Base-by-base conservation (phyloP, 129 eudicot genomes). In the Heracleum sosnowskyi region DNA sequence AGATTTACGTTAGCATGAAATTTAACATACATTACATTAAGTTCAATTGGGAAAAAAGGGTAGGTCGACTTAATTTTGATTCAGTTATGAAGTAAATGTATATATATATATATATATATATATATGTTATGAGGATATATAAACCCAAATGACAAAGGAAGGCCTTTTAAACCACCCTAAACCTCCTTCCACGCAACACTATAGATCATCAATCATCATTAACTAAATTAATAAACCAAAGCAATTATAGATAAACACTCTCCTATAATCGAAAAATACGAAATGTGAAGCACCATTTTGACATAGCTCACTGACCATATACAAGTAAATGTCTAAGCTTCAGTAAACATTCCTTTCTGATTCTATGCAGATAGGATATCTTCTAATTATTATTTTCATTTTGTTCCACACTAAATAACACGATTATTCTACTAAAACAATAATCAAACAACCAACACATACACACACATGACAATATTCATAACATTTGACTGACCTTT, bases 401-500 rank as follows among this genome's bases (percentile, higher is more conserved):
- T 41, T 12, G 45, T 10, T 41, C 45, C 11, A 41, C 1, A 41
- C 45, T 41, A 41, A 41, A 40, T 8, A 40, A 34, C 13, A 37
- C 11, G 6, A 0, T 11, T 41, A 40, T 4, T 41, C 35, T 29
- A 73, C 1, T 3, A n/a, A 17, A 46, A 75, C 66, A 45, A 75
- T 46, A 15, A 17, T 28, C n/a, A 73, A 11, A 11, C 62, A 17
- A 6, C 57, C 2, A n/a, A 74, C n/a, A 73, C n/a, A 77, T 4
- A 35, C 49, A 22, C 12, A 22, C 1, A 49, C 20, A 22, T 5
- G 8, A 41, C 47, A 44, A 44, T 11, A 44, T 44, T 11, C 47
- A 10, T 44, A 41, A 44, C 47, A 44, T 44, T 44, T 44, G 3
- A 78, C 16, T 29, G 77, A 95, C 98, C 98, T 95, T 92, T 22